A percentile compares a stretch with the other conserved stretches of the same genome.
These are phyloP conservation scores for Phytopythium vexans DNA, from an alignment of 352 stramenopile genomes.

Conservation along the genomic window DNA sequence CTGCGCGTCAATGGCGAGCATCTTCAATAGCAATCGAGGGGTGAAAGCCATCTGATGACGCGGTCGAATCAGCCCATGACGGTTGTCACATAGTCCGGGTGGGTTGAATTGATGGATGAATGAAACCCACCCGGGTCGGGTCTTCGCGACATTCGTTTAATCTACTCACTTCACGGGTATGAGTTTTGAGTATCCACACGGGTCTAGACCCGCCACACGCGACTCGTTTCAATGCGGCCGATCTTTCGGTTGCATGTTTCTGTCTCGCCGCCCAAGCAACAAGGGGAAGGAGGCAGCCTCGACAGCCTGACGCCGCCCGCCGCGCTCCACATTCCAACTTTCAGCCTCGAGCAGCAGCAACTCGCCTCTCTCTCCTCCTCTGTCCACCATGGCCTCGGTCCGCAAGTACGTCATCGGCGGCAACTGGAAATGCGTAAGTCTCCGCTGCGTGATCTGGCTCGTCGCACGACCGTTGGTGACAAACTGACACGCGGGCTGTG, in stretches of 20 bases:
- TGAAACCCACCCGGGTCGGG: not conserved
- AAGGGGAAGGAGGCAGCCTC: too few relatives aligned
- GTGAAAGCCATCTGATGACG: slow-evolving; percentile 5
- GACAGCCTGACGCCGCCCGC: not conserved
- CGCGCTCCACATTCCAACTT: slow-evolving; percentile 3
- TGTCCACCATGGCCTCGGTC: slow-evolving; percentile 16
- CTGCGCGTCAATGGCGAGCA: not conserved
- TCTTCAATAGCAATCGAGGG: slow-evolving; percentile 10
- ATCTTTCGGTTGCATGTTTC: slow-evolving; percentile 9
- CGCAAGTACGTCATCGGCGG: slow-evolving; percentile 42
- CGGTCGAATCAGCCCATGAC: not conserved
- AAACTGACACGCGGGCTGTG: not conserved
- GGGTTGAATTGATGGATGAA: not conserved
- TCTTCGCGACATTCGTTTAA: not conserved
- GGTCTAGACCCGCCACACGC: not conserved
- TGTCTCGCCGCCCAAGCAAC: slow-evolving; percentile 3
- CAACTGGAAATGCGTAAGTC: slow-evolving; percentile 43
- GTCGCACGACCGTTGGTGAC: too few relatives aligned
- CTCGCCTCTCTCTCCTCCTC: not conserved
- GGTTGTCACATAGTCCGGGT: slow-evolving; percentile 4
- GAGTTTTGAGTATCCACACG: not conserved
- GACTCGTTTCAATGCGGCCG: not conserved
- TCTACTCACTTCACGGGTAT: not conserved
- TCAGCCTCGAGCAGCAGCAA: slow-evolving; percentile 1
- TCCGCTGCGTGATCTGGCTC: not conserved